Conservation (phyloP, 2,329 filamentous ascomycete genomes). For the Nectriaceae sp. region DNA sequence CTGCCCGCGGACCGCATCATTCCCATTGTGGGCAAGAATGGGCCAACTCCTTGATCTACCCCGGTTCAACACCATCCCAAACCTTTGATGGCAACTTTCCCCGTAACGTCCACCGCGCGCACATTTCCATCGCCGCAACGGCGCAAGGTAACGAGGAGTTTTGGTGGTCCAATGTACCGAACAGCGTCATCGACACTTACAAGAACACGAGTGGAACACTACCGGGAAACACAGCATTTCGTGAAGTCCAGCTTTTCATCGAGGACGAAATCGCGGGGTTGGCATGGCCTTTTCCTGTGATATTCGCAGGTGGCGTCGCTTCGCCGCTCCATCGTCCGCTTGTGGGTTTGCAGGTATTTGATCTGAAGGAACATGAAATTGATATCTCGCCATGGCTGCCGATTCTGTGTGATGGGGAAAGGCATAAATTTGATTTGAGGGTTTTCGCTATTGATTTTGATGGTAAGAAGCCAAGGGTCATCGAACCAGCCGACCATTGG, state of each 20-base stretch:
- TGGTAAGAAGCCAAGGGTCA: not conserved
- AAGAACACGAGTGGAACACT: slow-evolving; percentile 55
- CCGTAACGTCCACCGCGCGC: slow-evolving; percentile 65
- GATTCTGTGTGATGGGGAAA: slow-evolving; percentile 63
- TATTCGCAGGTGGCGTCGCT: slow-evolving; percentile 80
- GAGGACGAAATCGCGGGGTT: slow-evolving; percentile 74
- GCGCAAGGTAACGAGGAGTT: slow-evolving; percentile 74
- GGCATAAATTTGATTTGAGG: slow-evolving; percentile 68
- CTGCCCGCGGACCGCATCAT: not conserved
- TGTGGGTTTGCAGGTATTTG: slow-evolving; percentile 77
- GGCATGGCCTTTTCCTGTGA: slow-evolving; percentile 78
- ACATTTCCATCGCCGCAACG: slow-evolving; percentile 75
- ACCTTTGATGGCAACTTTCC: slow-evolving; percentile 53
- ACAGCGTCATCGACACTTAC: slow-evolving; percentile 62
- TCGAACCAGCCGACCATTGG: not conserved
- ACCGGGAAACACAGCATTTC: slow-evolving; percentile 71
- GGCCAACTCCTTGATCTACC: no score
- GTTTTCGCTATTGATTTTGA: slow-evolving; percentile 67
- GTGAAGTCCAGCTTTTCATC: slow-evolving; percentile 76
- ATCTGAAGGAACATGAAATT: slow-evolving; percentile 77
- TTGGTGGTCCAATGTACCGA: slow-evolving; percentile 79
- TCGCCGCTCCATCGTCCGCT: slow-evolving; percentile 78
- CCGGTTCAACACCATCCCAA: no score
- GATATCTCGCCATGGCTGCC: slow-evolving; percentile 79
- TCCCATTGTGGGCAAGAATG: not conserved